A percentile compares a stretch with the other conserved stretches of the same genome.
Conservation (phyloP, 2,329 filamentous ascomycete genomes). For the Emmonsiellopsis sp. region DNA sequence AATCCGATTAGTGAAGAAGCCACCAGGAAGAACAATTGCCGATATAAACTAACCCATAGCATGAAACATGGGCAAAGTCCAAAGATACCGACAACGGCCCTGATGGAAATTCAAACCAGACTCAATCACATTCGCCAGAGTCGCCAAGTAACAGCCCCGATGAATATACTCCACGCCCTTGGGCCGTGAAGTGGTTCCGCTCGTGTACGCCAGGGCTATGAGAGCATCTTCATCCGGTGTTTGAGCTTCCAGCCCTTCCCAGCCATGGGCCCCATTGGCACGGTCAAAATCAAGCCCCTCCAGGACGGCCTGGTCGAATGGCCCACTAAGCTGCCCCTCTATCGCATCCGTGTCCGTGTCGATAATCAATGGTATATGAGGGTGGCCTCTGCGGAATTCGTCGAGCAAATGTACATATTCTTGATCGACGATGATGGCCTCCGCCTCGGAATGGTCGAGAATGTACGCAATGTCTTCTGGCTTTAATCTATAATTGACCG, state of each 20-base stretch:
- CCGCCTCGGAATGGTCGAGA: slow-evolving; percentile 76
- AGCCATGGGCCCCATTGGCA: slow-evolving; percentile 58
- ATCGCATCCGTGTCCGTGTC: slow-evolving; percentile 77
- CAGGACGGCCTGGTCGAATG: slow-evolving; percentile 72
- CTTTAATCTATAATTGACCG: slow-evolving; percentile 66
- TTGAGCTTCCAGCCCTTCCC: slow-evolving; percentile 65
- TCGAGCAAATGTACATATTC: slow-evolving; percentile 68
- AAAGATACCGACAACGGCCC: slow-evolving; percentile 71
- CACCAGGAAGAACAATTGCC: slow-evolving; percentile 49
- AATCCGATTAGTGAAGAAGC: slow-evolving; percentile 20
- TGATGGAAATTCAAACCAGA: slow-evolving; percentile 65
- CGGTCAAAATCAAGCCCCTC: slow-evolving; percentile 69
- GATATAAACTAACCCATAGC: slow-evolving; percentile 39
- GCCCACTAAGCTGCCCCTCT: slow-evolving; percentile 63
- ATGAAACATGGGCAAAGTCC: slow-evolving; percentile 85
- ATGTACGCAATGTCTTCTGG: slow-evolving; percentile 83
- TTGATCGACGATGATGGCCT: slow-evolving; percentile 74
- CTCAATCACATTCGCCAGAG: slow-evolving; percentile 79
- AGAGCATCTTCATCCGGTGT: slow-evolving; percentile 66
- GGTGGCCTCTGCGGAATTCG: slow-evolving; percentile 51
- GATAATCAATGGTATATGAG: slow-evolving; percentile 60
- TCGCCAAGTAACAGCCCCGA: slow-evolving; percentile 74
- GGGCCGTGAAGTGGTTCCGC: slow-evolving; percentile 79
- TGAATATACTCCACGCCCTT: slow-evolving; percentile 94
- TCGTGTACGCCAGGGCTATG: slow-evolving; percentile 86